A percentile compares a stretch with the other conserved stretches of the same genome.
phyloP scores from a whole-genome alignment of 2,329 filamentous ascomycete species.

The Xylaria multiplex region DNA sequence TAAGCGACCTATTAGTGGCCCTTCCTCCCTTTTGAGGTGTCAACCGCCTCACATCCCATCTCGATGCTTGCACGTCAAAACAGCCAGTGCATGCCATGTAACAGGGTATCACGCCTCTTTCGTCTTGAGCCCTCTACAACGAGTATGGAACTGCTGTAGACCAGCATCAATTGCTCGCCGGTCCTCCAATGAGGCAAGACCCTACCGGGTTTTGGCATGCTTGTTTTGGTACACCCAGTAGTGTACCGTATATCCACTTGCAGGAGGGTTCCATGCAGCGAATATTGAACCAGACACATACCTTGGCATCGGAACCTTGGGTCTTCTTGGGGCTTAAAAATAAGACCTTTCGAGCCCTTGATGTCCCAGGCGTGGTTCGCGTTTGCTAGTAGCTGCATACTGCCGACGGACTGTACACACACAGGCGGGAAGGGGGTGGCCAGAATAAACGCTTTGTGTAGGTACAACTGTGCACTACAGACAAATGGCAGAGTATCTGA shows the following conservation, averaged over 20 bases:
- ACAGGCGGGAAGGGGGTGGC: slow-evolving; percentile 15
- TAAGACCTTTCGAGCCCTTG: slow-evolving; percentile 27
- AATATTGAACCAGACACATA: slow-evolving; percentile 36
- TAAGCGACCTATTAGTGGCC: slow-evolving; percentile 12
- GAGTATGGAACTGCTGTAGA: slow-evolving; percentile 22
- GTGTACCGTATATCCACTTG: slow-evolving; percentile 19
- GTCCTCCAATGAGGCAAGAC: slow-evolving; percentile 33
- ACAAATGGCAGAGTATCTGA: slow-evolving; percentile 33
- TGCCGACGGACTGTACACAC: slow-evolving; percentile 25
- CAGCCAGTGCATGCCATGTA: slow-evolving; percentile 21
- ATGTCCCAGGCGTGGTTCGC: slow-evolving; percentile 29
- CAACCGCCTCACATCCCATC: slow-evolving; percentile 14
- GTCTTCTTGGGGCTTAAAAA: slow-evolving; percentile 31
- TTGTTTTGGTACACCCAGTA: slow-evolving; percentile 30
- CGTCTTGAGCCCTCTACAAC: slow-evolving; percentile 16
- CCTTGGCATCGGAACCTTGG: slow-evolving; percentile 38
- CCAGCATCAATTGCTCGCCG: slow-evolving; percentile 26
- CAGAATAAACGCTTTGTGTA: slow-evolving; percentile 13
- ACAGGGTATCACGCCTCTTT: slow-evolving; percentile 25
- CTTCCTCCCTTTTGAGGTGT: slow-evolving; percentile 5
- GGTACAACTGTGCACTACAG: slow-evolving; percentile 13
- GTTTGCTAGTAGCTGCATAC: slow-evolving; percentile 35
- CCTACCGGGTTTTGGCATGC: slow-evolving; percentile 31
- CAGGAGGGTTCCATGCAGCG: slow-evolving; percentile 38
- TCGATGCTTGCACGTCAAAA: slow-evolving; percentile 27